phyloP scores from a whole-genome alignment of 2,329 filamentous ascomycete genomes.

The Lasiodiplodia sp. region DNA sequence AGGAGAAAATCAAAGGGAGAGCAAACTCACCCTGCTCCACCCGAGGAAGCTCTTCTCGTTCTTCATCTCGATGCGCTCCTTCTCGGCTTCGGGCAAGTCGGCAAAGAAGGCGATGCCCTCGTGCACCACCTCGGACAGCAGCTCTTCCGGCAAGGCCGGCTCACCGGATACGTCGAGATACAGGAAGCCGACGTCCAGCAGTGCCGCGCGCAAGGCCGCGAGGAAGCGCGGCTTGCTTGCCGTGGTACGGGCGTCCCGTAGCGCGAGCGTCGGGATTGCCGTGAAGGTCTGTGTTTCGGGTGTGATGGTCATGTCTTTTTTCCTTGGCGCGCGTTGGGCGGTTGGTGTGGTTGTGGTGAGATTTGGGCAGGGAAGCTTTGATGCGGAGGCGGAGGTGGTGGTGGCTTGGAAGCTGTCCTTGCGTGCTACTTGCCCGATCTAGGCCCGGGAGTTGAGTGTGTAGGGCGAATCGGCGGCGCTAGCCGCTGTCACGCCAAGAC shows the following conservation, averaged over 20 bases:
- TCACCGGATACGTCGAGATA: constrained; percentile 80
- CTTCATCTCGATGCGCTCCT: constrained; percentile 66
- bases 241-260: constrained; percentile 69
- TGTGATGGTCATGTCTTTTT: neutral
- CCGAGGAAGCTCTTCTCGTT: constrained; percentile 57
- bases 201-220: constrained; percentile 71
- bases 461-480: neutral
- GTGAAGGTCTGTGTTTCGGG: constrained; percentile 60
- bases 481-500: neutral
- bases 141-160: constrained; percentile 63
- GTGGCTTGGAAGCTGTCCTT: too few relatives aligned
- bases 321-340: neutral
- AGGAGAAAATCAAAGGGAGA: neutral
- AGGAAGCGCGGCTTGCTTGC: constrained; percentile 78
- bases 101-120: constrained; percentile 76
- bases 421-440: neutral
- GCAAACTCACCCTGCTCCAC: constrained; percentile 51
- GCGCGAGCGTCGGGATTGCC: constrained; percentile 78
- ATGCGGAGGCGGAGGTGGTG: neutral
- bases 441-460: neutral
- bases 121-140: constrained; percentile 70
- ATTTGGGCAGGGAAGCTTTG: neutral
- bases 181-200: constrained; percentile 87
- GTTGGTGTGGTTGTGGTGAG: neutral
- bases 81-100: constrained; percentile 74